Conservation (phyloP, 2,329 filamentous ascomycete genomes). For the Colletotrichum sp. region DNA sequence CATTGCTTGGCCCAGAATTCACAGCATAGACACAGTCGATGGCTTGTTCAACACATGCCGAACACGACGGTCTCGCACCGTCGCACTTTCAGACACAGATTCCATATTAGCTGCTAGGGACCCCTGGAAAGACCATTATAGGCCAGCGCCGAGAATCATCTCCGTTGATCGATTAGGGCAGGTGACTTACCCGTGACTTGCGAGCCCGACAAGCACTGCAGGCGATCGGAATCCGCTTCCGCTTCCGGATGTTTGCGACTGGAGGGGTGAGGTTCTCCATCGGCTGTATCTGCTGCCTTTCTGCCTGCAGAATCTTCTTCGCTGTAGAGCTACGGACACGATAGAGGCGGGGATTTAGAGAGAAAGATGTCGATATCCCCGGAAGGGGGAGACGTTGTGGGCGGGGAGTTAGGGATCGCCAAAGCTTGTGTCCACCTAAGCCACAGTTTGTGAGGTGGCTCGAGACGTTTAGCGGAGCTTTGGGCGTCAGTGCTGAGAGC, state of each 20-base stretch:
- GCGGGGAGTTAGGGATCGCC: conserved; percentile 10
- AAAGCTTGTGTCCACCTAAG: not conserved
- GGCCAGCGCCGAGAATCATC: not conserved
- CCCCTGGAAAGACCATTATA: not conserved
- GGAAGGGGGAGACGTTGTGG: not conserved
- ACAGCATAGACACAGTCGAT: conserved; percentile 26
- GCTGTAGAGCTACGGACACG: not conserved
- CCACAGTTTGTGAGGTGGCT: not conserved
- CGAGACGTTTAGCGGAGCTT: not conserved
- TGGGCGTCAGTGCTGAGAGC: not conserved
- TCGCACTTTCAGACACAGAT: conserved; percentile 20
- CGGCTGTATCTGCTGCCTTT: not conserved
- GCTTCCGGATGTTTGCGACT: conserved; percentile 9
- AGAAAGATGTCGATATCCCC: not conserved
- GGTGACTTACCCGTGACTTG: conserved; percentile 24
- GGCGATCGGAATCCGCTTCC: conserved; percentile 25
- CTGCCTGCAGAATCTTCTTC: not conserved
- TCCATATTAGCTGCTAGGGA: not conserved
- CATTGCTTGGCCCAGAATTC: conserved; percentile 3
- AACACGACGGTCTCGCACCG: conserved; percentile 24
- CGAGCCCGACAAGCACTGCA: conserved; percentile 25
- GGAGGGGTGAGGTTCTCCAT: conserved; percentile 9
- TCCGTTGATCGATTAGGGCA: not conserved
- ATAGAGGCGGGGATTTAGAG: conserved; percentile 15
- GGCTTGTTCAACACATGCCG: conserved; percentile 20